Conservation (phyloP, 164 flowering plant genomes). For the Nelumbo lutea region DNA sequence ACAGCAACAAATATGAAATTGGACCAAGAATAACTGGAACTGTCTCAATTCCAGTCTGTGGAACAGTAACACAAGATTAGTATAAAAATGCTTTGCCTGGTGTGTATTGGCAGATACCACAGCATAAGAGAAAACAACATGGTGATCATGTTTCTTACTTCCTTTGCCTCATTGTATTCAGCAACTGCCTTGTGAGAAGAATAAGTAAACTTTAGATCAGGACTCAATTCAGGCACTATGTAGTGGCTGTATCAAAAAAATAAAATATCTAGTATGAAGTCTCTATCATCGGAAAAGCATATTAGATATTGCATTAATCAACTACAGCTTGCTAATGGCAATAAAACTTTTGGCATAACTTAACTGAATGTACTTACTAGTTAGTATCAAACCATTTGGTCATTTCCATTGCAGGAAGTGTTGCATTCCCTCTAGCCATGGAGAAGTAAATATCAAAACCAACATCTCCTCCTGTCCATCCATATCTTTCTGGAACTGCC, state of each 20-base stretch:
- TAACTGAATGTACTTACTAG: constrained; percentile 1
- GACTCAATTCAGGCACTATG: constrained; percentile 24
- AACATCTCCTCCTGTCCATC: constrained; percentile 24
- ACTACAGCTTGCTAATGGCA: neutral
- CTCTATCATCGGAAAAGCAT: neutral
- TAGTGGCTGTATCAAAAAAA: constrained; percentile 14
- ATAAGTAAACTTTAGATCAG: constrained; percentile 19
- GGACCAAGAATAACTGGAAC: constrained; percentile 28
- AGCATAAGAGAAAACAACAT: neutral
- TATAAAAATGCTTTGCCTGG: neutral
- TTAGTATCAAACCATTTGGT: constrained; percentile 32
- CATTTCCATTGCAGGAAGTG: constrained; percentile 30
- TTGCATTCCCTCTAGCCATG: constrained; percentile 29
- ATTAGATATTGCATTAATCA: no score
- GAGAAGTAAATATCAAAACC: constrained; percentile 24
- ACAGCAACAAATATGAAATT: constrained; percentile 24
- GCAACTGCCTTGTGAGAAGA: constrained; percentile 22
- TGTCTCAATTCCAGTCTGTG: constrained; percentile 26
- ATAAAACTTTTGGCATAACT: neutral
- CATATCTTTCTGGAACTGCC: constrained; percentile 24
- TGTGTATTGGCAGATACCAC: neutral
- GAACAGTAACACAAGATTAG: neutral
- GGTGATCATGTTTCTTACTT: constrained; percentile 11
- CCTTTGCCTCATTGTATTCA: constrained; percentile 29
- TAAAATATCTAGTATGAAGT: neutral